Evolutionary conservation across 176 grass and related monocot species (phyloP), one percentile per base, ranked within the genome.

Genomic region (Puya raimondii): DNA sequence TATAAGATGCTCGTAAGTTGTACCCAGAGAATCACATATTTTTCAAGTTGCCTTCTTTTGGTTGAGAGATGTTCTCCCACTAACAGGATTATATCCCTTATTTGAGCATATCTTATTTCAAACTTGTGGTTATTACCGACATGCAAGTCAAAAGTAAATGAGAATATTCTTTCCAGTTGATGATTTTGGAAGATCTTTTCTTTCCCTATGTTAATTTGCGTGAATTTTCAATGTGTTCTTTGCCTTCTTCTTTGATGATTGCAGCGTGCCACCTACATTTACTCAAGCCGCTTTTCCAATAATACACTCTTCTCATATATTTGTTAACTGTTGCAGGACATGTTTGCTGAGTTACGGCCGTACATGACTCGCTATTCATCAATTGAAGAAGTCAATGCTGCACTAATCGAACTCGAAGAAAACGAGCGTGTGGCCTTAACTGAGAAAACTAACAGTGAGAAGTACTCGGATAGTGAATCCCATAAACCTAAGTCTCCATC

Each of bases 311-410:
- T 61, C 21, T 61, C 56, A 18, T 20, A 61, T 22, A 2, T 57
- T 57, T 13, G 27, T 50, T n/a, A 64, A 49, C 65, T n/a, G 27
- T 67, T 67, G 69, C 78, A 99, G 95, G 90, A 99, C 79, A 88
- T 94, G 65, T 82, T 99, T 64, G 82, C 78, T 23, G 95, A 88
- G 47, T 51, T 99, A 76, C 75, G 87, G 59, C 90, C 90, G 29
- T 86, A 94, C 68, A 99, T 94, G 90, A 82, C 75, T 69, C 79
- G 95, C 47, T 99, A 99, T 76, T 90, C 85, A 53, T 90, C 89
- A 66, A 68, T 91, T 15, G 94, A 93, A 74, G 90, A 99, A 65
- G 83, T 99, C 20, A 88, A 83, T 74, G 75, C 80, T 9, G 95
- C 95, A n/a, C 69, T 91, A 17, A 64, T 71, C 70, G 90, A 99